Percentiles rank a stretch among this genome's conserved stretches.
These are phyloP conservation scores for Aspergillus carbonarius DNA, from an alignment of 2,329 filamentous ascomycete species.

Conservation along the genomic window DNA sequence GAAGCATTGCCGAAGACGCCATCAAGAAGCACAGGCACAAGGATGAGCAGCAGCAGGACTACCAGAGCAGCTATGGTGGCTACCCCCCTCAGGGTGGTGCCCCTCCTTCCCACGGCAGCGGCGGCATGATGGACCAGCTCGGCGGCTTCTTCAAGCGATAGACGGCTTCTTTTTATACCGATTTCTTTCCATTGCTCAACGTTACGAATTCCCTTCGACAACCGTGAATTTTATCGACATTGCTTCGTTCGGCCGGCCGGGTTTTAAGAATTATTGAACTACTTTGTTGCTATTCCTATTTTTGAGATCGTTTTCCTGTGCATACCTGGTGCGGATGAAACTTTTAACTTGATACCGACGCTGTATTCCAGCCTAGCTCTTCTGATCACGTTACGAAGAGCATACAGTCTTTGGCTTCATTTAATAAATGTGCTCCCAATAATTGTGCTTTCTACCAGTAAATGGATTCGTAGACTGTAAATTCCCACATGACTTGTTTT, in stretches of 20 bases:
- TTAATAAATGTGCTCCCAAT: too few relatives aligned
- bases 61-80: slow-evolving; percentile 13
- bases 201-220: slow-evolving; percentile 6
- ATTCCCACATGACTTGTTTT: not conserved
- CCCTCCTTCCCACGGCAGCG: slow-evolving; percentile 19
- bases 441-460: not conserved
- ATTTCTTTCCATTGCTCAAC: slow-evolving; percentile 10
- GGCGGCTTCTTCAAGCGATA: slow-evolving; percentile 42
- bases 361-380: slow-evolving; percentile 2
- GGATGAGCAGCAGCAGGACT: slow-evolving; percentile 28
- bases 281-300: not conserved
- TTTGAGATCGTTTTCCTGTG: not conserved
- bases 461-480: not conserved
- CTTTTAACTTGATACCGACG: slow-evolving; percentile 9
- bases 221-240: slow-evolving; percentile 20
- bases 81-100: slow-evolving; percentile 14
- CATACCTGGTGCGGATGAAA: not conserved
- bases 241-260: slow-evolving; percentile 16
- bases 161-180: slow-evolving; percentile 6
- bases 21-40: slow-evolving; percentile 46
- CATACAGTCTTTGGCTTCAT: not conserved
- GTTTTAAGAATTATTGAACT: slow-evolving; percentile 7
- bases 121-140: slow-evolving; percentile 34
- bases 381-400: not conserved
- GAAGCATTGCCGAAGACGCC: slow-evolving; percentile 47